phyloP scores from a whole-genome alignment of 2,329 filamentous ascomycete species.

The Claviceps paspali region DNA sequence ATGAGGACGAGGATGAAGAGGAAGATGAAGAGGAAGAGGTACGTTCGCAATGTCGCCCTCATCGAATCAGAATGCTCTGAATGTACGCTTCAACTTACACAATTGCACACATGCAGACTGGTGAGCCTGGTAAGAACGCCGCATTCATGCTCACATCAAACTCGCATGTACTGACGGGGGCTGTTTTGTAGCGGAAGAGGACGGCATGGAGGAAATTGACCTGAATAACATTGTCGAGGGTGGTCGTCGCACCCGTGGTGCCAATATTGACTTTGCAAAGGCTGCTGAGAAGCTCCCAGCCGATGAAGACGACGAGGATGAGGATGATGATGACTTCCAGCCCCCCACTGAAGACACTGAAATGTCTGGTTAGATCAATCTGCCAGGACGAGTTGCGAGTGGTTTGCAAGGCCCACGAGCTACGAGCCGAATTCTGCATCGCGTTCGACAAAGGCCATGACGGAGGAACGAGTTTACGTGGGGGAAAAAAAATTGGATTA shows the following conservation, averaged over 20 bases:
- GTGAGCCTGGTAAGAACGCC: conserved; percentile 15
- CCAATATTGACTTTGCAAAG: conserved; percentile 85
- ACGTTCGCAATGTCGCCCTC: conserved; percentile 1
- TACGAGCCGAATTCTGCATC: neutral
- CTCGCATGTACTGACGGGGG: neutral
- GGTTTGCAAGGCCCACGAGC: neutral
- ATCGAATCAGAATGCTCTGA: neutral
- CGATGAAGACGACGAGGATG: conserved; percentile 58
- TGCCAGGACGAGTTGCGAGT: neutral
- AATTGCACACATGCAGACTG: conserved; percentile 9
- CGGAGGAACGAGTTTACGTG: neutral
- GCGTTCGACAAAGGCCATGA: neutral
- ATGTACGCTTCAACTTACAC: conserved; percentile 10
- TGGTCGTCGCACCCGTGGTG: conserved; percentile 76
- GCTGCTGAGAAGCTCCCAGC: conserved; percentile 64
- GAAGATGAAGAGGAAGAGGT: conserved; percentile 23
- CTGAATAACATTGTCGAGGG: conserved; percentile 68
- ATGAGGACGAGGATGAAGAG: conserved; percentile 28
- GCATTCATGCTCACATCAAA: neutral
- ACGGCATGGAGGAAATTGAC: conserved; percentile 86
- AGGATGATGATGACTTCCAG: conserved; percentile 60
- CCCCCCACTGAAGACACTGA: conserved; percentile 50
- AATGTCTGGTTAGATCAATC: conserved; percentile 34
- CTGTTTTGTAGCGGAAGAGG: conserved; percentile 37
- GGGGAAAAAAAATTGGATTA: neutral